phyloP scores from a whole-genome alignment of 2,329 filamentous ascomycete genomes.

The Colletotrichum shisoi region DNA sequence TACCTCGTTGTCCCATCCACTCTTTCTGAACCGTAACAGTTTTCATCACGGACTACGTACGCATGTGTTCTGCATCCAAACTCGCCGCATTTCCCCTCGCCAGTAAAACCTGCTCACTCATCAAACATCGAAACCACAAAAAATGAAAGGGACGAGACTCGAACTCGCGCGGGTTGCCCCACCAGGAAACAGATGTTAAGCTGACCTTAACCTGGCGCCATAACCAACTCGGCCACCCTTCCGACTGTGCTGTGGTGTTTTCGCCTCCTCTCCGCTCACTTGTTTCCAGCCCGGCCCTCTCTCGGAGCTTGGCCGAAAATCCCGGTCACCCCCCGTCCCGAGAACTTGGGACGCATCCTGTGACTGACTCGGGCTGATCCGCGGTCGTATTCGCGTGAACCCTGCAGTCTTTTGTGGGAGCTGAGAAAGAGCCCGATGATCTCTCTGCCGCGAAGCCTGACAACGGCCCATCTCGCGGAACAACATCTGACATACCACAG shows the following conservation, averaged over 20 bases:
- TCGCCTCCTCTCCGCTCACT: not conserved
- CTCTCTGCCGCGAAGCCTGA: not conserved
- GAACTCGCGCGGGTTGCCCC: slow-evolving; percentile 7
- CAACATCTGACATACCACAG: not conserved
- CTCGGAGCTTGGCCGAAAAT: not conserved
- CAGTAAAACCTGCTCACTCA: too few relatives aligned
- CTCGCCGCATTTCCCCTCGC: not conserved
- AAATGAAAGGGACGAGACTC: slow-evolving; percentile 9
- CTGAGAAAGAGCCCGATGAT: too few relatives aligned
- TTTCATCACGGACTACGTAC: too few relatives aligned
- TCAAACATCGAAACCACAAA: not conserved
- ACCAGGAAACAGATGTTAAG: slow-evolving; percentile 8
- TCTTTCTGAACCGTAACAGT: too few relatives aligned
- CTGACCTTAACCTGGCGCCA: slow-evolving; percentile 6
- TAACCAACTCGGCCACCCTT: slow-evolving; percentile 9
- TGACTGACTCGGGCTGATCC: not conserved
- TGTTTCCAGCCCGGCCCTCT: not conserved
- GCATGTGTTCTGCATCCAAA: too few relatives aligned
- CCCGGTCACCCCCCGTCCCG: not conserved
- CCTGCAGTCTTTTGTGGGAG: too few relatives aligned
- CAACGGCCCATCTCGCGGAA: not conserved
- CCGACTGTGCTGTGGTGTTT: not conserved
- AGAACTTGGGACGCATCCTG: not conserved
- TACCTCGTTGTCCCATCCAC: too few relatives aligned
- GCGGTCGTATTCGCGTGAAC: too few relatives aligned